Evolutionary conservation across 176 grass and related monocot genomes (phyloP).

Genomic region (Miscanthus lutarioriparius): DNA sequence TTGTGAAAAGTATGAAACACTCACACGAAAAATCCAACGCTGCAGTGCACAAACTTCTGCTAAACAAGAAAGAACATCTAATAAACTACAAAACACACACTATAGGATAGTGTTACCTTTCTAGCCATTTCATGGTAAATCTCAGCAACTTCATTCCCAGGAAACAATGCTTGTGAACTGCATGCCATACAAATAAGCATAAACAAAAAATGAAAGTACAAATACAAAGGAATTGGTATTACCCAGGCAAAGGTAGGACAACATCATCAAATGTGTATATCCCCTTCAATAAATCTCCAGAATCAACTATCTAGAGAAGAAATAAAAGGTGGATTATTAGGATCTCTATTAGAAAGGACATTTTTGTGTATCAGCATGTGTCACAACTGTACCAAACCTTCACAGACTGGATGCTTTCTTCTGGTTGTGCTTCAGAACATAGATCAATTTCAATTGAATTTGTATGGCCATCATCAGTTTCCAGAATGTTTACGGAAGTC

Average conservation of each 20-base stretch:
- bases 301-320: constrained; percentile 66
- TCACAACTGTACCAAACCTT: constrained; percentile 54
- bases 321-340: constrained; percentile 9
- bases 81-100: constrained; percentile 29
- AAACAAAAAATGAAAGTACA: constrained; percentile 1
- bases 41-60: not conserved
- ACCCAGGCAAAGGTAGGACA: constrained; percentile 95
- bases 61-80: constrained; percentile 10
- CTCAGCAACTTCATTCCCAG: constrained; percentile 74
- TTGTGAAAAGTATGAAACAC: constrained; percentile 4
- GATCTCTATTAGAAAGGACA: constrained; percentile 2
- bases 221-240: constrained; percentile 24
- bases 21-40: not conserved
- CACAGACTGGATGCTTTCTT: constrained; percentile 69
- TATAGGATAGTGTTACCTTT: constrained; percentile 52
- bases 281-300: constrained; percentile 71
- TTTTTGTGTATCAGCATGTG: constrained; percentile 7
- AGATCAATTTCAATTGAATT: constrained; percentile 53
- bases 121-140: constrained; percentile 93
- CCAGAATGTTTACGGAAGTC: constrained; percentile 44
- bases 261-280: constrained; percentile 91
- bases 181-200: constrained; percentile 36
- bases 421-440: constrained; percentile 66
- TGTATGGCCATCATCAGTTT: constrained; percentile 51
- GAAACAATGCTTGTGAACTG: constrained; percentile 88